A percentile compares a stretch with the other conserved stretches of the same genome.
phyloP scores from a whole-genome alignment of 2,329 filamentous ascomycete species.

The Alternaria ventricosa region DNA sequence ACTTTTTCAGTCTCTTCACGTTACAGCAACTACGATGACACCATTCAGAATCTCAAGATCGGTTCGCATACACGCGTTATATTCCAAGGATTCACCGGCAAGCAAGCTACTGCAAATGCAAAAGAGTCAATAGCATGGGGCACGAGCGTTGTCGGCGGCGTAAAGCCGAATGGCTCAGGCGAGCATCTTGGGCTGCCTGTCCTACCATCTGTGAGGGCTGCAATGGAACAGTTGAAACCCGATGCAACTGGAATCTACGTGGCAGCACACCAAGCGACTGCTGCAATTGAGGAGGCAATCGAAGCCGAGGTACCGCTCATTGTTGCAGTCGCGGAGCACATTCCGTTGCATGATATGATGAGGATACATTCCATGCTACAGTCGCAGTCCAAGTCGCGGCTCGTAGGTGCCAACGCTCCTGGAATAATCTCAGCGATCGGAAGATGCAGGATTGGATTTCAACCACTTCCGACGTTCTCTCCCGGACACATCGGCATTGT shows the following conservation, averaged over 20 bases:
- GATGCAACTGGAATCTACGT: conserved; percentile 83
- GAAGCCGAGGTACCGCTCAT: conserved; percentile 79
- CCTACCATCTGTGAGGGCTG: conserved; percentile 70
- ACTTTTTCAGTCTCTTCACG: conserved; percentile 39
- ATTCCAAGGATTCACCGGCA: conserved; percentile 75
- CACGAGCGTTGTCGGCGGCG: conserved; percentile 80
- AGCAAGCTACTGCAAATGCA: conserved; percentile 75
- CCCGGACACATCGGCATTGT: conserved; percentile 75
- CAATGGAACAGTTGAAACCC: conserved; percentile 73
- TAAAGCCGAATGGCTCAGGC: conserved; percentile 72
- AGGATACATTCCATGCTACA: conserved; percentile 74
- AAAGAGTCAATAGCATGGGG: conserved; percentile 78
- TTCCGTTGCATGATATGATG: conserved; percentile 79
- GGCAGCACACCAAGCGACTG: conserved; percentile 73
- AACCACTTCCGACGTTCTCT: conserved; percentile 74
- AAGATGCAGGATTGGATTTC: conserved; percentile 75
- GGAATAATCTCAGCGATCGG: conserved; percentile 78
- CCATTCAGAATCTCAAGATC: conserved; percentile 70
- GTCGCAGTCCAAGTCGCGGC: conserved; percentile 72
- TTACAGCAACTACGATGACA: conserved; percentile 62
- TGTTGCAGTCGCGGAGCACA: conserved; percentile 80
- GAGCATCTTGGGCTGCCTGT: conserved; percentile 77
- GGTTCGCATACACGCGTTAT: conserved; percentile 70
- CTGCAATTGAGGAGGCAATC: conserved; percentile 80
- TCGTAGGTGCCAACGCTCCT: conserved; percentile 82